Conservation (phyloP, 176 grass and related monocot genomes). For the Bonia amplexicaulis region DNA sequence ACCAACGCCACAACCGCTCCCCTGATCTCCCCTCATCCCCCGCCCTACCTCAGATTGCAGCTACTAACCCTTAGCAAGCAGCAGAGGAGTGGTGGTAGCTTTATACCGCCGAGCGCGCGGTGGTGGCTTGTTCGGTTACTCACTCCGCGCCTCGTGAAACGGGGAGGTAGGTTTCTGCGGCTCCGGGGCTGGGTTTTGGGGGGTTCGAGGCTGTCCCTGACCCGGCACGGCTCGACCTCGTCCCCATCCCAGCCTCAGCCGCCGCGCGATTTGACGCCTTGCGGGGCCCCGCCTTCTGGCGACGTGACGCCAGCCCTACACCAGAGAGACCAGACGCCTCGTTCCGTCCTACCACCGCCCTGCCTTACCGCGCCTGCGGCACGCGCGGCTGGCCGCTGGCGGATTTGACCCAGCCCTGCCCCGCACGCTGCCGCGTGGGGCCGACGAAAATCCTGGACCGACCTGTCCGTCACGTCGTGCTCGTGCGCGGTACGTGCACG, state of each 20-base stretch:
- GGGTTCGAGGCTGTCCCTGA: constrained; percentile 22
- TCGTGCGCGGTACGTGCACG: not conserved
- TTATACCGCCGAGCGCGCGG: not conserved
- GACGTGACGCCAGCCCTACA: constrained; percentile 81
- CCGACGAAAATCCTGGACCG: not conserved
- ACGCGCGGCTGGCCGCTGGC: not conserved
- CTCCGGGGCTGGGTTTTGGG: not conserved
- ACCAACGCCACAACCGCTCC: not conserved
- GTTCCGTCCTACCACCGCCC: constrained; percentile 13
- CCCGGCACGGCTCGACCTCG: not conserved
- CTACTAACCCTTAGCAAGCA: not conserved
- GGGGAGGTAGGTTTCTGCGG: not conserved
- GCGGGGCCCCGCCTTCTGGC: constrained; percentile 31
- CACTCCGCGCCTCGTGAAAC: constrained; percentile 29
- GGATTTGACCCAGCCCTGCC: not conserved
- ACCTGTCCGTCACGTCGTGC: not conserved
- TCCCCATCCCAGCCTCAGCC: constrained; percentile 32
- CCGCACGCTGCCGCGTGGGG: not conserved
- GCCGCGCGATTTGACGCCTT: constrained; percentile 79
- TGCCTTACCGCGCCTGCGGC: constrained; percentile 17
- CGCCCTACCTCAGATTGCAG: not conserved
- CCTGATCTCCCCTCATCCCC: not conserved
- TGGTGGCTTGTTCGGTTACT: not conserved
- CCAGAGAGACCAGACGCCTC: not conserved
- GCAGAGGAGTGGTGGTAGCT: not conserved